Evolutionary conservation across 1,139 yeast genomes (phyloP), one percentile per base, ranked within the genome.

Genomic region (Yamadazyma kanchanaburiensis): DNA sequence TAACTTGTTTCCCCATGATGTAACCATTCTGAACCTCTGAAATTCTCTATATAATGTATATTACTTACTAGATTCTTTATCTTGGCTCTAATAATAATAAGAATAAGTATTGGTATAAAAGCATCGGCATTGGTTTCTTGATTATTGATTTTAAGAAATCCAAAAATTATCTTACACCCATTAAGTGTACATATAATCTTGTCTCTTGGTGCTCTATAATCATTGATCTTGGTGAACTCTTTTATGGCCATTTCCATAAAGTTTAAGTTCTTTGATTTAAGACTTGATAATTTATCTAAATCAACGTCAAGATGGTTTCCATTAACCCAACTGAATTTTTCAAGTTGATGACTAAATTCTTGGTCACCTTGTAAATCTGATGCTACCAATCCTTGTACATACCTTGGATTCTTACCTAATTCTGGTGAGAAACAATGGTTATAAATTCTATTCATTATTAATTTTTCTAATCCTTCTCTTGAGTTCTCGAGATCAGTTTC

Each of bases 191-290:
- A 91, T 27, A 91, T 87, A 39, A 88, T 80, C 51, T 94, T 94
- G 50, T 94, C 98, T 33, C 98, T 68, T 8, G 98, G 98, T 0
- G 97, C 94, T 46, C 94, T 74, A 53, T 83, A 94, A 33, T 75
- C 71, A 53, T 85, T 84, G 48, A 91, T 78, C 47, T 87, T 88
- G 40, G 70, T 65, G 29, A 94, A 65, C 53, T 94, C 89, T 5
- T 55, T 68, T 2, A 80, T 72, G 0, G 97, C 94, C 36, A 83
- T 69, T 21, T 74, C 73, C 28, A 86, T 66, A 50, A 88, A 87
- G 27, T 77, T 70, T 3, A 62, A 49, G 10, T 80, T 70, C 10
- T 40, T 44, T 7, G 45, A 37, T 11, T 39, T 47, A 9, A 43
- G 39, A 6, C 42, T 37, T 1, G 50, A 38, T 11, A 63, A 45